Evolutionary conservation across 768 basidiomycete species (phyloP).

Genomic region (Punctularia strigosozonata): DNA sequence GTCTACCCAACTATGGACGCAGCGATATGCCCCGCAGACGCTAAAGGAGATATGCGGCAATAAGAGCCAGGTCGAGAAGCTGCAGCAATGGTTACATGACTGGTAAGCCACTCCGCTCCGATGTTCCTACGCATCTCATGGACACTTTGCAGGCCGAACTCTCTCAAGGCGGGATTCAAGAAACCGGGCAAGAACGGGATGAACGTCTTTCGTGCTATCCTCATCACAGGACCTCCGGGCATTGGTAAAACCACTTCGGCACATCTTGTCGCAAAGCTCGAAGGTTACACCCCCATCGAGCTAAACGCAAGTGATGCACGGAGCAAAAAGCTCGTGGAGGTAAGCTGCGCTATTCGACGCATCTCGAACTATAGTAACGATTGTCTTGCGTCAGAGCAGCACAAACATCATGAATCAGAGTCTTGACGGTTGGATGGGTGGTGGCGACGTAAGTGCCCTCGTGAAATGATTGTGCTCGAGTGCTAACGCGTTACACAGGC

Average conservation of each 20-base stretch:
- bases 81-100: slow-evolving; percentile 76
- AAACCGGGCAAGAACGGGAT: slow-evolving; percentile 88
- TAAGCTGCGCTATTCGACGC: slow-evolving; percentile 17
- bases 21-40: slow-evolving; percentile 81
- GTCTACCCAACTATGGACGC: slow-evolving; percentile 82
- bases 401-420: slow-evolving; percentile 88
- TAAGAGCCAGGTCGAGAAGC: slow-evolving; percentile 82
- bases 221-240: slow-evolving; percentile 91
- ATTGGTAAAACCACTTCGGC: slow-evolving; percentile 98
- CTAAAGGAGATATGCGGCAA: slow-evolving; percentile 93
- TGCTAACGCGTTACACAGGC: slow-evolving; percentile 19
- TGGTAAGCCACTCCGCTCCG: slow-evolving; percentile 41
- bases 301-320: slow-evolving; percentile 92
- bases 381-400: slow-evolving; percentile 40
- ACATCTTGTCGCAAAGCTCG: slow-evolving; percentile 84
- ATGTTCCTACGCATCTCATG: not conserved
- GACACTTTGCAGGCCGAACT: slow-evolving; percentile 46
- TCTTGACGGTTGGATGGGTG: slow-evolving; percentile 75
- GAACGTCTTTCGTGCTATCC: slow-evolving; percentile 76
- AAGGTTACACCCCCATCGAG: slow-evolving; percentile 87
- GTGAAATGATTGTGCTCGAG: not conserved
- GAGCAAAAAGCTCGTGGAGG: slow-evolving; percentile 96
- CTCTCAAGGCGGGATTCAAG: slow-evolving; percentile 70
- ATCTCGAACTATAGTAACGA: not conserved
- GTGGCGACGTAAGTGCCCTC: slow-evolving; percentile 29